Evolutionary conservation across 2,329 filamentous ascomycete species (phyloP).

Genomic region (Apiospora saccharicola): DNA sequence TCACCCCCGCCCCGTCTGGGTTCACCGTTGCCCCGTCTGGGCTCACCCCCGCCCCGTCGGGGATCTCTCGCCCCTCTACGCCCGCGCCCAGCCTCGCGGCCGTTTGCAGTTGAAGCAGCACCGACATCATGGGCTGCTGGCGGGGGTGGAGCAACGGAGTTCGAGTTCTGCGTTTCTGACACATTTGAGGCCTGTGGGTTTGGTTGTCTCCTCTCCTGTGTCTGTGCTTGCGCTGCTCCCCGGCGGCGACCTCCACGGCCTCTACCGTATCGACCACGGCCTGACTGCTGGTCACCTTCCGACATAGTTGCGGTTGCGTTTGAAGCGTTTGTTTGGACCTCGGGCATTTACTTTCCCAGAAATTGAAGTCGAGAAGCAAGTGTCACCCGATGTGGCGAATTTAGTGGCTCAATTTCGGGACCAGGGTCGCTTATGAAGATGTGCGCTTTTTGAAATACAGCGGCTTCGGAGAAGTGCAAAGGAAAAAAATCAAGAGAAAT

Average conservation of each 20-base stretch:
- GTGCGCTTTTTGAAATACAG: constrained; percentile 59
- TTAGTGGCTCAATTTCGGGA: neutral
- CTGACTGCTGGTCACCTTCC: constrained; percentile 4
- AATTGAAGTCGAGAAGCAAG: constrained; percentile 4
- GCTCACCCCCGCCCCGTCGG: constrained; percentile 32
- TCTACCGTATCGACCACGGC: constrained; percentile 10
- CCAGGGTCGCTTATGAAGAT: neutral
- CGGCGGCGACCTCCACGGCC: neutral
- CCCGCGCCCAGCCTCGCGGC: constrained; percentile 35
- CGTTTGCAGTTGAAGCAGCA: constrained; percentile 26
- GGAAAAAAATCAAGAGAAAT: constrained; percentile 25
- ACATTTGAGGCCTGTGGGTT: neutral
- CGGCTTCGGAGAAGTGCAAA: constrained; percentile 46
- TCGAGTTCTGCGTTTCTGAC: constrained; percentile 1
- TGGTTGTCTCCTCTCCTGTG: constrained; percentile 1
- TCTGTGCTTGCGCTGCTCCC: neutral
- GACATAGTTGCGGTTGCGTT: neutral
- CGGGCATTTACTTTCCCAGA: neutral
- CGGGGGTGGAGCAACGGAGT: neutral
- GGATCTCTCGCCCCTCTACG: constrained; percentile 35
- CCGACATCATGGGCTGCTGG: constrained; percentile 23
- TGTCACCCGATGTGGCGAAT: neutral
- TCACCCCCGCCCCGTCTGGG: constrained; percentile 35
- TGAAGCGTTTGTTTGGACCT: neutral
- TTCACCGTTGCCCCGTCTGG: constrained; percentile 25